Evolutionary conservation across 1,139 yeast species (phyloP), one percentile per base, ranked within the genome.

Genomic region (Lodderomyces parapsilosis): DNA sequence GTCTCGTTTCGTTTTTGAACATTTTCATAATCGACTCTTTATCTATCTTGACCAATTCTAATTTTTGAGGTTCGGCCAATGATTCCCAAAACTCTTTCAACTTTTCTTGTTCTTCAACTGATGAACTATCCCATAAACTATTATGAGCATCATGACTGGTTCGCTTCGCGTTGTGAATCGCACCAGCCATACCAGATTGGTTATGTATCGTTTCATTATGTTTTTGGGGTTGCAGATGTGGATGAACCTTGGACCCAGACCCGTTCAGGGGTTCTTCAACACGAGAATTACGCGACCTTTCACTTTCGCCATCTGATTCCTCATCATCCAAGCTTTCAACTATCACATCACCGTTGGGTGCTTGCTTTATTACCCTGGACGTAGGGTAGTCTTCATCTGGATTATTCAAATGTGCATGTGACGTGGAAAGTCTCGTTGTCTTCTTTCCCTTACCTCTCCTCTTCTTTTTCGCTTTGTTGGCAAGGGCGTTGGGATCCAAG

Each of bases 281-380:
- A 17, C n/a, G 23, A 4, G 14, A 10, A 24, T 15, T 36, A 22
- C 28, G 20, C 11, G 28, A n/a, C 13, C 11, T 11, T 10, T 27
- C 23, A 14, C 18, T 28, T 34, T 47, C 41, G 23, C 43, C 42
- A 6, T 40, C 36, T 38, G 48, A 48, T 27, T 49, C 46, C 20
- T 53, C 53, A 10, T 52, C 53, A 10, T 41, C 43, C 50, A 79
- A 55, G 49, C 79, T 68, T 50, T 80, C 76, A 44, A 86, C 86
- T 48, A 85, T 74, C 22, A 86, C 86, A 54, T 83, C 86, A 2
- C 93, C 94, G 57, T 84, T 82, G 3, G 86, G 76, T 1, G 80
- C 85, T 57, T 83, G 85, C 55, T 82, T 84, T 50, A 86, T 81
- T 2, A 86, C 83, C 46, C 94, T 60, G 2, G 89, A 82, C 5